Evolutionary conservation across 2,329 filamentous ascomycete genomes (phyloP), one percentile per base, ranked within the genome.

Genomic region (Spiromastix sp.): DNA sequence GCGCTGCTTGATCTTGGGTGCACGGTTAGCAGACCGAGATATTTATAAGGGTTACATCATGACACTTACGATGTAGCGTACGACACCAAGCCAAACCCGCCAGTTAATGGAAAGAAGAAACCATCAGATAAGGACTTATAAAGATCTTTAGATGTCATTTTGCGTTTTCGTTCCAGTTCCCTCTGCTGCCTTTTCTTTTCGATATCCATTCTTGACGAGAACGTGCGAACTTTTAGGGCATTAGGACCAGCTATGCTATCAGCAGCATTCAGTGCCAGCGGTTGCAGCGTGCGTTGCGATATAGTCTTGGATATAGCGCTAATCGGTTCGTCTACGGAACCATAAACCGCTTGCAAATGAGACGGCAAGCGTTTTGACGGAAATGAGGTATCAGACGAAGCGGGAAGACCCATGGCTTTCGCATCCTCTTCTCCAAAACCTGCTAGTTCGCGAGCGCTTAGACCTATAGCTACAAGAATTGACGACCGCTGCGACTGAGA

Each of bases 41-140:
- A 24, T 24, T n/a, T 24, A 7, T 7, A 24, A 24, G 7, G 21
- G n/a, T 7, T 7, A 24, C n/a, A 24, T 24, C n/a, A 29, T 74
- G 56, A 1, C 28, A 54, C 51, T 50, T 54, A 68, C 64, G 61
- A 60, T 13, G 65, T 78, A n/a, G 53, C 57, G 43, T 71, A 71
- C 20, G 71, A 51, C 42, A 73, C 66, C 2, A 81, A 68, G 52
- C 81, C 82, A 60, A 91, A 93, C 27, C 85, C 79, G 1, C 81
- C 81, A 0, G 81, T 81, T 7, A 98, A 68, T 0, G 91, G 89
- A 44, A 81, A 82, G 72, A 96, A 95, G 66, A 95, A 91, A 11
- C 72, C 73, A 0, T 77, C 68, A 0, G 78, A 72, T 17, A 96
- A 74, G 17, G 93, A 65, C 33, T 79, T 75, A 25, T 87, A 81